Conservation (phyloP, 108 stramenopile species). For the Pseudonitzschia delicatissima region DNA sequence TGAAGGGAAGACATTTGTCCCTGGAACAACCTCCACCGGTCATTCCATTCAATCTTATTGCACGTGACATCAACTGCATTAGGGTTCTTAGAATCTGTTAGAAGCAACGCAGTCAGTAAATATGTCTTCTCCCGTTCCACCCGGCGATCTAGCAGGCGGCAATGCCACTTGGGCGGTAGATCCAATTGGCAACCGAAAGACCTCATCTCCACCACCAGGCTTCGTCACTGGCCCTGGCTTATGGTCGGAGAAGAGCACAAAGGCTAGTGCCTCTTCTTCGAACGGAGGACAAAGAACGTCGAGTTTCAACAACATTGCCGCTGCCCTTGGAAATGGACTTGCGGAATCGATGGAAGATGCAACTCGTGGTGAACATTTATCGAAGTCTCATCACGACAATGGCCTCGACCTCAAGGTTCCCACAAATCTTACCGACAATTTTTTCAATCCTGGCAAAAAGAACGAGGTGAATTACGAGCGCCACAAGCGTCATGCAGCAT, state of each 20-base stretch:
- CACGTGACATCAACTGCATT: too few relatives aligned
- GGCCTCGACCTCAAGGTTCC: neutral
- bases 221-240: neutral
- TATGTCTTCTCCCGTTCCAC: neutral
- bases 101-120: too few relatives aligned
- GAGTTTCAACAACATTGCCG: constrained; percentile 71
- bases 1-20: too few relatives aligned
- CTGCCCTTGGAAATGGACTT: constrained; percentile 68
- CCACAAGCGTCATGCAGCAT: constrained; percentile 70
- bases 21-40: too few relatives aligned
- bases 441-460: constrained; percentile 14
- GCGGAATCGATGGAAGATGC: constrained; percentile 83
- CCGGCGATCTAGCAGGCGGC: neutral
- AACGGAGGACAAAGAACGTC: constrained; percentile 24
- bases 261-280: neutral
- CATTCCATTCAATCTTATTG: too few relatives aligned
- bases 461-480: constrained; percentile 64
- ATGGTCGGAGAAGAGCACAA: neutral
- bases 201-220: neutral
- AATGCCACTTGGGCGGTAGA: neutral
- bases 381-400: neutral
- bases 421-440: constrained; percentile 22
- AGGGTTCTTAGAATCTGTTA: too few relatives aligned
- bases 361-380: constrained; percentile 27
- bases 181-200: neutral